phyloP scores from a whole-genome alignment of 2,329 filamentous ascomycete species.

The Botrytis cinerea region DNA sequence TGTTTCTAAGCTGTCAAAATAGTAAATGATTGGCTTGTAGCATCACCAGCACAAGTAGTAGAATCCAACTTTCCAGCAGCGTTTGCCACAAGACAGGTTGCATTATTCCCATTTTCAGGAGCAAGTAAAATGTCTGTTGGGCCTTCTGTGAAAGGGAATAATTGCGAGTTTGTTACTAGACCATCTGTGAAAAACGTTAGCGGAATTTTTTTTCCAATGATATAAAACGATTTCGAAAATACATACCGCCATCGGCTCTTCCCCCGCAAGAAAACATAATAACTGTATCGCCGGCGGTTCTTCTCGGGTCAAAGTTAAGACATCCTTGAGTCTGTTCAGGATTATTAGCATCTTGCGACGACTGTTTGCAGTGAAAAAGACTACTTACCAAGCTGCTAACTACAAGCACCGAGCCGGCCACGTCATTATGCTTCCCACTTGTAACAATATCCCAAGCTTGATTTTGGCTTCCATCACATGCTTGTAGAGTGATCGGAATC shows the following conservation, averaged over 20 bases:
- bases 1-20: slow-evolving; percentile 25
- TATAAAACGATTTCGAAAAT: not conserved
- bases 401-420: slow-evolving; percentile 50
- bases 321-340: slow-evolving; percentile 54
- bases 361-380: not conserved
- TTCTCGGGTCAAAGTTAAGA: slow-evolving; percentile 58
- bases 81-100: slow-evolving; percentile 47
- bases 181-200: slow-evolving; percentile 34
- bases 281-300: slow-evolving; percentile 53
- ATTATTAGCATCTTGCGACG: not conserved
- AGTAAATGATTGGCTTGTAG: slow-evolving; percentile 29
- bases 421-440: slow-evolving; percentile 54
- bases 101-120: slow-evolving; percentile 48
- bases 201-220: not conserved
- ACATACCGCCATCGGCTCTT: slow-evolving; percentile 51
- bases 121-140: slow-evolving; percentile 46
- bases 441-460: slow-evolving; percentile 50
- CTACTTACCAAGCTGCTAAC: slow-evolving; percentile 53
- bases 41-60: slow-evolving; percentile 28
- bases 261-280: slow-evolving; percentile 61
- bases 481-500: slow-evolving; percentile 46
- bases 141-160: slow-evolving; percentile 50
- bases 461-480: slow-evolving; percentile 46
- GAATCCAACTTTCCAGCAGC: slow-evolving; percentile 33
- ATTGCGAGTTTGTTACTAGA: slow-evolving; percentile 47